Conservation (phyloP, 2,329 filamentous ascomycete genomes). For the Bertia moriformis region DNA sequence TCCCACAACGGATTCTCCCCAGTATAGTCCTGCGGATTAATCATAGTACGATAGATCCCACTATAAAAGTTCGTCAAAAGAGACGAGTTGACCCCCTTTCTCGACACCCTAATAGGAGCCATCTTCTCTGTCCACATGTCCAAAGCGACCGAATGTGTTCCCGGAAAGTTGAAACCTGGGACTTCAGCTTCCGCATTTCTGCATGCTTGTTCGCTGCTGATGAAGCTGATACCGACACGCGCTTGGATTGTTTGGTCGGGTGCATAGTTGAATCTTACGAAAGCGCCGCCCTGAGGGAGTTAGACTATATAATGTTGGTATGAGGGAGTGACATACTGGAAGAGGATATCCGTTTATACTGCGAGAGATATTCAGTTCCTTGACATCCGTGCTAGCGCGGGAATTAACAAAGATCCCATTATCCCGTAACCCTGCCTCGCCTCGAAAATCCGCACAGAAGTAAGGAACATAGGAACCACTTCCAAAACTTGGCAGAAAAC, state of each 20-base stretch:
- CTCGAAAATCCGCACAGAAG: slow-evolving; percentile 52
- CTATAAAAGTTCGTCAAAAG: slow-evolving; percentile 55
- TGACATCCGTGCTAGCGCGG: slow-evolving; percentile 29
- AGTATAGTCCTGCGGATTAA: slow-evolving; percentile 61
- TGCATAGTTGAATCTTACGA: slow-evolving; percentile 39
- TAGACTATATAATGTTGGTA: not conserved
- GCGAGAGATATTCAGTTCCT: slow-evolving; percentile 29
- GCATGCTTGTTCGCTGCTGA: slow-evolving; percentile 52
- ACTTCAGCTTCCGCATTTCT: slow-evolving; percentile 54
- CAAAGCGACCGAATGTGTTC: slow-evolving; percentile 32
- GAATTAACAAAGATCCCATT: slow-evolving; percentile 47
- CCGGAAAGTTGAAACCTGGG: slow-evolving; percentile 49
- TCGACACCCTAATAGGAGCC: slow-evolving; percentile 35
- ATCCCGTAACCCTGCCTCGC: slow-evolving; percentile 38
- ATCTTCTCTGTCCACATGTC: slow-evolving; percentile 48
- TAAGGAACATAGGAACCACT: slow-evolving; percentile 41
- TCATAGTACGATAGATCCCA: slow-evolving; percentile 56
- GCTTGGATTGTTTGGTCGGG: slow-evolving; percentile 34
- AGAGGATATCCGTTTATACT: slow-evolving; percentile 33
- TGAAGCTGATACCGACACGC: slow-evolving; percentile 56
- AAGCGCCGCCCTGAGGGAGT: slow-evolving; percentile 35
- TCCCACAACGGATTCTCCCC: slow-evolving; percentile 58
- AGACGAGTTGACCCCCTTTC: slow-evolving; percentile 28
- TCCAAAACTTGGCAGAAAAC: slow-evolving; percentile 52
- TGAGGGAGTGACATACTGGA: not conserved